phyloP scores from a whole-genome alignment of 2,329 filamentous ascomycete species.

The Phyllosticta citriasiana region DNA sequence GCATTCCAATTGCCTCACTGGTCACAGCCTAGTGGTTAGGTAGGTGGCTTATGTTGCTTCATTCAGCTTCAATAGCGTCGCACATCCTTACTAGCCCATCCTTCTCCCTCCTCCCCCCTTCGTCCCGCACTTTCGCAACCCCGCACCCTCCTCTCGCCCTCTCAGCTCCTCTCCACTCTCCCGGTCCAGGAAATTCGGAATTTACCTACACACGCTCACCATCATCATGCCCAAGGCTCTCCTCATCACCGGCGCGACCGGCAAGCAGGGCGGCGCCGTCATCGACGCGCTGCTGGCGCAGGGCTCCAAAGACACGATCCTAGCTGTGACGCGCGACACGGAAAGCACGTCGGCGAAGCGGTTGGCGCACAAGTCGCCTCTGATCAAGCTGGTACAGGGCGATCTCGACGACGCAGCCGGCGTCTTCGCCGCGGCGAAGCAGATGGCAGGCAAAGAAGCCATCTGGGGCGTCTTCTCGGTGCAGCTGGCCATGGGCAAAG shows the following conservation, averaged over 20 bases:
- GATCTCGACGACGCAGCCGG: conserved; percentile 42
- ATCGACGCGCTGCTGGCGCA: conserved; percentile 32
- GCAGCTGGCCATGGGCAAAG: conserved; percentile 39
- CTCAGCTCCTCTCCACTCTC: too few relatives aligned
- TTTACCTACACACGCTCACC: too few relatives aligned
- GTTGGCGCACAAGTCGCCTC: conserved; percentile 35
- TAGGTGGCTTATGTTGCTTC: too few relatives aligned
- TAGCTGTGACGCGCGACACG: conserved; percentile 51
- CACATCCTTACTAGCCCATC: too few relatives aligned
- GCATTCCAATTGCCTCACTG: too few relatives aligned
- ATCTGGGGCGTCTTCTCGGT: conserved; percentile 56
- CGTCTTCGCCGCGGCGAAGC: conserved; percentile 41
- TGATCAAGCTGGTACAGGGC: conserved; percentile 48
- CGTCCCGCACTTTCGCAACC: too few relatives aligned
- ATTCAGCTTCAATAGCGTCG: too few relatives aligned
- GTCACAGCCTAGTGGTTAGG: too few relatives aligned
- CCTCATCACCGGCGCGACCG: conserved; percentile 36
- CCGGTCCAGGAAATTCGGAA: too few relatives aligned
- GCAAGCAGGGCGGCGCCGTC: conserved; percentile 38
- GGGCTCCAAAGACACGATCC: conserved; percentile 32
- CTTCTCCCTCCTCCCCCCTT: too few relatives aligned
- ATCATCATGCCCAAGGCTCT: conserved; percentile 27
- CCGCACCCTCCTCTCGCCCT: too few relatives aligned
- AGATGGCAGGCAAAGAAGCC: conserved; percentile 20
- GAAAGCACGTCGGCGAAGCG: conserved; percentile 41